Percentiles rank a stretch among this genome's conserved stretches.
Evolutionary conservation across 805 yeast species (phyloP).

Genomic region (Saccharomycopsis selenospora): DNA sequence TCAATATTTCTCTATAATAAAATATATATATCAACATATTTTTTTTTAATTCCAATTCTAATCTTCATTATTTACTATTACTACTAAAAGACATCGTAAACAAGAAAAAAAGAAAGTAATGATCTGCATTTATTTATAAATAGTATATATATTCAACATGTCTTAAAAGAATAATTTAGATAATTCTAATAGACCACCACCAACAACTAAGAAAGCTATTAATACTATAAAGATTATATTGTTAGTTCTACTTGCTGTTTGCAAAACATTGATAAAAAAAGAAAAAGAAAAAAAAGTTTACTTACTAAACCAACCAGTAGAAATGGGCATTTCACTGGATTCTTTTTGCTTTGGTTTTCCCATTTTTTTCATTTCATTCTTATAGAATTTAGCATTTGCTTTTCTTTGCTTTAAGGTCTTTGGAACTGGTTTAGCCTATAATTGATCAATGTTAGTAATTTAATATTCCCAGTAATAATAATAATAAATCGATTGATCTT

Average conservation of each 20-base stretch:
- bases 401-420: slow-evolving; percentile 41
- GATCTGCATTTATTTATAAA: background rate
- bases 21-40: too few relatives aligned
- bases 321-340: slow-evolving; percentile 32
- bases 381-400: slow-evolving; percentile 40
- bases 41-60: too few relatives aligned
- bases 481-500: too few relatives aligned
- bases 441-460: too few relatives aligned
- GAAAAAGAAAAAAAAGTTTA: too few relatives aligned
- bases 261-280: too few relatives aligned
- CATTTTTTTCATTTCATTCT: slow-evolving; percentile 34
- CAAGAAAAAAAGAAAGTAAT: background rate
- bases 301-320: slow-evolving; percentile 32
- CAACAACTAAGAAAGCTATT: slow-evolving; percentile 39
- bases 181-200: slow-evolving; percentile 41
- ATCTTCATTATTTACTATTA: too few relatives aligned
- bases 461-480: too few relatives aligned
- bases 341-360: slow-evolving; percentile 33
- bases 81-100: background rate
- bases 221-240: slow-evolving; percentile 25
- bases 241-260: too few relatives aligned
- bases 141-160: background rate
- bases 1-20: too few relatives aligned
- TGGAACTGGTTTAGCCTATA: slow-evolving; percentile 27
- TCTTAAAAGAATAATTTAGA: slow-evolving; percentile 31